A percentile compares a stretch with the other conserved stretches of the same genome.
phyloP scores from a whole-genome alignment of 2,329 filamentous ascomycete genomes.

The Thyridium curvatum region DNA sequence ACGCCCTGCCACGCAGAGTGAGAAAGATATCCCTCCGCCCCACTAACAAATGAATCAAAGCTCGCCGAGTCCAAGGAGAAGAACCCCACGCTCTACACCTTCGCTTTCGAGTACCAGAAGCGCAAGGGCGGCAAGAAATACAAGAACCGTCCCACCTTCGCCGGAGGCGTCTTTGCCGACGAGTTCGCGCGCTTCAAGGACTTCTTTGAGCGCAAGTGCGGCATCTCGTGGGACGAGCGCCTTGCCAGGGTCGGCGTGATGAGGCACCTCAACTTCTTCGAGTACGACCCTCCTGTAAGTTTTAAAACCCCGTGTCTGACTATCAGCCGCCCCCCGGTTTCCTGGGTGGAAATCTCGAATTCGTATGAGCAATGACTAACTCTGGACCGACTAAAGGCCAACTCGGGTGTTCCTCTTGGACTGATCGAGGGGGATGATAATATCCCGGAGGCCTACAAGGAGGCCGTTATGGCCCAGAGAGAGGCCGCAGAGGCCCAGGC shows the following conservation, averaged over 20 bases:
- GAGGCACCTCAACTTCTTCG: constrained; percentile 24
- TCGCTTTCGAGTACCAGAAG: constrained; percentile 41
- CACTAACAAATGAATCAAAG: constrained; percentile 28
- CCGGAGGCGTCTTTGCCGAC: constrained; percentile 27
- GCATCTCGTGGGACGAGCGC: constrained; percentile 53
- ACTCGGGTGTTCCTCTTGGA: neutral
- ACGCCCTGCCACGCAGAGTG: neutral
- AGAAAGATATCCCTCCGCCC: neutral
- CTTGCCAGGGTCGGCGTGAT: constrained; percentile 26
- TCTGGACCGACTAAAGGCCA: neutral
- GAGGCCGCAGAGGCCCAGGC: too few species aligned
- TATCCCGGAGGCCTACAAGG: too few species aligned
- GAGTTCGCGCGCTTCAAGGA: constrained; percentile 45
- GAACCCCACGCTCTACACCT: constrained; percentile 56
- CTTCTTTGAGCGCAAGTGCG: constrained; percentile 54
- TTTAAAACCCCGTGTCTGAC: too few species aligned
- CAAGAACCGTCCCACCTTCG: constrained; percentile 30
- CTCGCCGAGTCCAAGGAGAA: constrained; percentile 59
- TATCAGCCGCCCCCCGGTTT: neutral
- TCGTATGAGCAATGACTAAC: too few species aligned
- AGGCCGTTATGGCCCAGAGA: too few species aligned
- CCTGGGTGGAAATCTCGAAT: neutral
- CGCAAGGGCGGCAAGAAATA: constrained; percentile 26
- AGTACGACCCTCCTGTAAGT: constrained; percentile 42
- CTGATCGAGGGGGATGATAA: too few species aligned